Evolutionary conservation across 1,139 yeast species (phyloP).

Genomic region (Eremothecium cymbalariae): DNA sequence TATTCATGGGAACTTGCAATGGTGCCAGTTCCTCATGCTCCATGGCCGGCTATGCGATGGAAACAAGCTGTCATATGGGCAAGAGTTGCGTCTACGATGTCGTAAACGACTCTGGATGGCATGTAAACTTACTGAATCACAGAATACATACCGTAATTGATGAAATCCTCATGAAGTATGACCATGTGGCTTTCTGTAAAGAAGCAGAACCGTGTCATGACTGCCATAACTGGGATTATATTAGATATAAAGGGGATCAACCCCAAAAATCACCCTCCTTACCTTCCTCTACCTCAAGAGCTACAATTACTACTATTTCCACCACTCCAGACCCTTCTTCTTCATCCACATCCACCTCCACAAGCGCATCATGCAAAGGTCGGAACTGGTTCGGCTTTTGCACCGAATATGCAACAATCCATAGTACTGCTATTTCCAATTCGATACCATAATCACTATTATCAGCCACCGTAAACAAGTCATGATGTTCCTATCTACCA

Average conservation of each 20-base stretch:
- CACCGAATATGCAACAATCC: conserved; percentile 22
- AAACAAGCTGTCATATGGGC: conserved; percentile 91
- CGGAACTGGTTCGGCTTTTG: conserved; percentile 34
- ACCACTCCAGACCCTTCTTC: conserved; percentile 19
- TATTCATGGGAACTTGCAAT: conserved; percentile 92
- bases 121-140: conserved; percentile 78
- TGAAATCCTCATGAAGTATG: conserved; percentile 62
- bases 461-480: too few relatives aligned
- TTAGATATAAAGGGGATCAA: conserved; percentile 38
- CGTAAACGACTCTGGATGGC: conserved; percentile 87
- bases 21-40: conserved; percentile 91
- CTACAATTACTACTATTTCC: conserved; percentile 15
- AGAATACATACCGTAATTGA: conserved; percentile 88
- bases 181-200: conserved; percentile 66
- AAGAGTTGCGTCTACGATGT: conserved; percentile 82
- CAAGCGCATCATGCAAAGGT: conserved; percentile 26
- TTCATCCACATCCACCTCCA: conserved; percentile 14
- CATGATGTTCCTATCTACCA: too few relatives aligned
- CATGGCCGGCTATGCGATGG: conserved; percentile 95
- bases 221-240: conserved; percentile 86
- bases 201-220: conserved; percentile 77
- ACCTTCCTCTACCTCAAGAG: conserved; percentile 9
- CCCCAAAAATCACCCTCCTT: conserved; percentile 12
- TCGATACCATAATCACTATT: too few relatives aligned
- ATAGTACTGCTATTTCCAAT: too few relatives aligned